Evolutionary conservation across 139 green algal genomes (phyloP), one percentile per base, ranked within the genome.

Genomic region (Closterium sp.): DNA sequence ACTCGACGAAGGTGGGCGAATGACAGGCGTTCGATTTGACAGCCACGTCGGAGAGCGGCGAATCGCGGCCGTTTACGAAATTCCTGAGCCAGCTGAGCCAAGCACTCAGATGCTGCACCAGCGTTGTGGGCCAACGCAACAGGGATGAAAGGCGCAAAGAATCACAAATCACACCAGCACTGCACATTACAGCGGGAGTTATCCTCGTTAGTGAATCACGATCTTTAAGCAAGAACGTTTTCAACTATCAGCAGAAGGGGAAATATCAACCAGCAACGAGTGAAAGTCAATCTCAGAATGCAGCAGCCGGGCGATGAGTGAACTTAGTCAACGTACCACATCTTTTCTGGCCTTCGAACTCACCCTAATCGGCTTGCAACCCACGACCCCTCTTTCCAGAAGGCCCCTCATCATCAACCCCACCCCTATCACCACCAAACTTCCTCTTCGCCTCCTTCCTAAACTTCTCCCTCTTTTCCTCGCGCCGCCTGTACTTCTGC

Each of bases 381-480:
- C 55, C 55, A 28, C 55, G 55, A 28, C 55, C 55, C 55, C 16
- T 76, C 55, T 76, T 76, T 76, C 55, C 55, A 76, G 55, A 19
- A 16, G 9, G 55, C 16, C 55, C 55, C 12, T 3, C 55, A 76
- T 76, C 55, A 76, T 76, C 55, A 76, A 6, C 90, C 32, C 43
- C 84, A 33, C 84, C 38, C 19, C 83, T 86, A 36, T 16, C 84
- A 23, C 34, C 85, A 28, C 86, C 90, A n/a, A 86, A 88, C 4
- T 90, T 90, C 28, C 90, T 89, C 89, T 96, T 96, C 25, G 92
- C 95, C 92, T 96, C 38, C 64, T 95, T 92, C 35, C 95, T 43
- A 87, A 96, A 97, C 36, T 95, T 90, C 88, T 96, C 96, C 96
- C 97, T 98, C 84, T 95, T 92, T 93, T 96, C 93, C 34, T 86